Percentiles rank a stretch among this genome's conserved stretches.
These are phyloP conservation scores for Stachybotrys elegans DNA, from an alignment of 2,329 filamentous ascomycete species.

Conservation along the genomic window DNA sequence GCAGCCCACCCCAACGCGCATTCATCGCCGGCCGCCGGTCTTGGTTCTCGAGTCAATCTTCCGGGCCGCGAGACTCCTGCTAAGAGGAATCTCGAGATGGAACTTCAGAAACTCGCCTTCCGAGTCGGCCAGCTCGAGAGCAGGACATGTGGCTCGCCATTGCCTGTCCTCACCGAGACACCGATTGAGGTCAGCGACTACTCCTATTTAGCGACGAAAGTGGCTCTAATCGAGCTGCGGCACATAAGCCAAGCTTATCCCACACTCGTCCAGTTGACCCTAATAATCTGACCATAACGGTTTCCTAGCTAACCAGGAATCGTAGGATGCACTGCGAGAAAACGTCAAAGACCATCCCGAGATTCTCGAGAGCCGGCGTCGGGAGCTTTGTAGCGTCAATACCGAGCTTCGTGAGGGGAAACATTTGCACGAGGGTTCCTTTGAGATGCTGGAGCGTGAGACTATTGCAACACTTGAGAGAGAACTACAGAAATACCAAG, in stretches of 20 bases:
- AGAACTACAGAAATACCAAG: constrained; percentile 93
- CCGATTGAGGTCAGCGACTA: constrained; percentile 70
- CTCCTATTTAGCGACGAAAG: constrained; percentile 56
- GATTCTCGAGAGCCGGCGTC: constrained; percentile 80
- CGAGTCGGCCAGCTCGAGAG: constrained; percentile 80
- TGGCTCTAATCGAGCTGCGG: constrained; percentile 34
- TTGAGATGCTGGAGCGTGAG: constrained; percentile 77
- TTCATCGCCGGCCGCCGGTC: constrained; percentile 32
- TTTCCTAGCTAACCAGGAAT: constrained; percentile 60
- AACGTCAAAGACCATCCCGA: constrained; percentile 93
- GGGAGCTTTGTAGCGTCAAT: constrained; percentile 80
- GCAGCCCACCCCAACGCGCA: constrained; percentile 38
- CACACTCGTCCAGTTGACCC: constrained; percentile 40
- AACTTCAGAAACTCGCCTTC: constrained; percentile 72
- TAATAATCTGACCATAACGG: constrained; percentile 32
- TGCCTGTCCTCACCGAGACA: constrained; percentile 68
- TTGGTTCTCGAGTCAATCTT: constrained; percentile 55
- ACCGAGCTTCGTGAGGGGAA: constrained; percentile 83
- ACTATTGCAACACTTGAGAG: constrained; percentile 86
- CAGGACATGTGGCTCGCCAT: constrained; percentile 60
- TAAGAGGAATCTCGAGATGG: constrained; percentile 75
- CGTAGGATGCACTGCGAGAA: constrained; percentile 79
- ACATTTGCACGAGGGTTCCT: constrained; percentile 74
- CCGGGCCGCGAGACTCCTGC: constrained; percentile 71
- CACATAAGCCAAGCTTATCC: constrained; percentile 37